Evolutionary conservation across 2,329 filamentous ascomycete species (phyloP).

Genomic region (Shiraia sp.): DNA sequence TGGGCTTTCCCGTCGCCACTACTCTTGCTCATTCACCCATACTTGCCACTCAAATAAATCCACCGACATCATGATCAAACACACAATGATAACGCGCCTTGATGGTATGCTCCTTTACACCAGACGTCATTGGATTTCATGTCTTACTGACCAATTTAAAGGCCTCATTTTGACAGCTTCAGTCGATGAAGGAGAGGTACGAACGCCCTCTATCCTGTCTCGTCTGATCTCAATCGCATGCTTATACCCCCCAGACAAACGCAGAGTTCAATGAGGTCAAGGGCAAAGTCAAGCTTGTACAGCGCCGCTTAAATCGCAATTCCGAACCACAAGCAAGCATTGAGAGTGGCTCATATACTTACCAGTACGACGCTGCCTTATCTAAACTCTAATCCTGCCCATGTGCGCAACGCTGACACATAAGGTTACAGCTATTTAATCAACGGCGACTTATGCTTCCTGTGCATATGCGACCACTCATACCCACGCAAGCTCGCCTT

Average conservation of each 20-base stretch:
- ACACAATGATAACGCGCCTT: constrained; percentile 90
- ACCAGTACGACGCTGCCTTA: constrained; percentile 68
- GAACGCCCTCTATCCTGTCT: constrained; percentile 1
- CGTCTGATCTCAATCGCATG: constrained; percentile 1
- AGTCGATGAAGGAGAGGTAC: constrained; percentile 83
- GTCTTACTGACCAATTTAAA: constrained; percentile 45
- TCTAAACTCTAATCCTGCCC: too few relatives aligned
- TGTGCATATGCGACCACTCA: constrained; percentile 89
- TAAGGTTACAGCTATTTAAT: constrained; percentile 72
- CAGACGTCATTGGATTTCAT: constrained; percentile 5
- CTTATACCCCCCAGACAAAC: constrained; percentile 59
- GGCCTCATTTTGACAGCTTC: constrained; percentile 94
- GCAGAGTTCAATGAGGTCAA: constrained; percentile 84
- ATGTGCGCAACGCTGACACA: constrained; percentile 14
- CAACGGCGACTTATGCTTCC: constrained; percentile 79
- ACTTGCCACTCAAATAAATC: background rate
- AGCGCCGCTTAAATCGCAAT: constrained; percentile 85
- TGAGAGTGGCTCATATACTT: constrained; percentile 78
- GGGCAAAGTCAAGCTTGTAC: constrained; percentile 84
- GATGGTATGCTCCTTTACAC: constrained; percentile 64
- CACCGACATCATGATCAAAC: constrained; percentile 70
- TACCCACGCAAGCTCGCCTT: constrained; percentile 99
- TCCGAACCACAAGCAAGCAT: constrained; percentile 90
- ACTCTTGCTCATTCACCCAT: too few relatives aligned
- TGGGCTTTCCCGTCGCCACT: too few relatives aligned